Evolutionary conservation across 768 basidiomycete species (phyloP).

Genomic region (Hypsizygus marmoreus): DNA sequence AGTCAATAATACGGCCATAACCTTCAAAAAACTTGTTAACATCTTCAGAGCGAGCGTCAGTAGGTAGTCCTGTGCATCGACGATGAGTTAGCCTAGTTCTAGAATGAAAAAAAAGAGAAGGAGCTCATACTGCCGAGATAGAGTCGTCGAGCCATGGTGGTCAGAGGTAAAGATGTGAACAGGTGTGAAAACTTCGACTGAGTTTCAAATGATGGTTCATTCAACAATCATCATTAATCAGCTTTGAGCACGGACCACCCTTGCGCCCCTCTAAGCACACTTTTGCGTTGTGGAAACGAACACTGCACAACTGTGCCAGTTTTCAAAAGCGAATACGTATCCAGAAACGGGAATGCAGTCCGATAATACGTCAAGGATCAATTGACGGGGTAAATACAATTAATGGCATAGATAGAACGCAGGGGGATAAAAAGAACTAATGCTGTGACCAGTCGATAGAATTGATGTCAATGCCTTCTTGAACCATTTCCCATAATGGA

Average conservation of each 20-base stretch:
- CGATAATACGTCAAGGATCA: too few relatives aligned
- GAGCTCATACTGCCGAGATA: conserved; percentile 78
- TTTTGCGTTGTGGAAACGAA: too few relatives aligned
- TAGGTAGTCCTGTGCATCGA: conserved; percentile 63
- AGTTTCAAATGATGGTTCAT: conserved; percentile 44
- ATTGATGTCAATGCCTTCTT: conserved; percentile 96
- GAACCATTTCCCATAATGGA: conserved; percentile 99
- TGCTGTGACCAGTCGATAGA: conserved; percentile 95
- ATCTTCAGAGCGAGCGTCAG: conserved; percentile 82
- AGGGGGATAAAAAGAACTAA: conserved; percentile 34
- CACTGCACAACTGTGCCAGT: too few relatives aligned
- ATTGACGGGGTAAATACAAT: conserved; percentile 15
- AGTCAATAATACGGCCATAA: conserved; percentile 86
- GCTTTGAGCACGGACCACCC: conserved; percentile 44
- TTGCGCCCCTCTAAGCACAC: not conserved
- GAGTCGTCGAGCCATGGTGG: conserved; percentile 79
- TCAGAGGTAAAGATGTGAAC: conserved; percentile 33
- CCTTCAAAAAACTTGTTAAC: conserved; percentile 89
- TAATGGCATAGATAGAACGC: too few relatives aligned
- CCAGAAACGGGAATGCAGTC: too few relatives aligned
- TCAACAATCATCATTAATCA: conserved; percentile 25
- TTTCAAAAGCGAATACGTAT: too few relatives aligned
- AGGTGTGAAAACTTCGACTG: conserved; percentile 36
- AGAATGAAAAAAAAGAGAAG: conserved; percentile 7
- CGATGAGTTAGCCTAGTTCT: conserved; percentile 5